Evolutionary conservation across 768 basidiomycete genomes (phyloP).

Genomic region (Boletus insuetus): DNA sequence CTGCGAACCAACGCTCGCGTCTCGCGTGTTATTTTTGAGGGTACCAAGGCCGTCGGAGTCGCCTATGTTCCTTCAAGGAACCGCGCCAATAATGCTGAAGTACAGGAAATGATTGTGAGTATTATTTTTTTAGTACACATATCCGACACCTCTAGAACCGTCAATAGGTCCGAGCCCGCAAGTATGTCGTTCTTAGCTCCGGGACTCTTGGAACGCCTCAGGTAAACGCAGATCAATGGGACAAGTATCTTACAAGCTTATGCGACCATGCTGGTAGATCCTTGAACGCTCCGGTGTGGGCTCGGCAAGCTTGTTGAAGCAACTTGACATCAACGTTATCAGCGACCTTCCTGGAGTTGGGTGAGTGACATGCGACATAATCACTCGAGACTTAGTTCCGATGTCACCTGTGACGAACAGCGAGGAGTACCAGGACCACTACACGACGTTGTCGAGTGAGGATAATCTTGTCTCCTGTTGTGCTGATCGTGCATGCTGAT

Average conservation of each 20-base stretch:
- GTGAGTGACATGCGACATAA: slow-evolving; percentile 32
- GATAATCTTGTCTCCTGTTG: background rate
- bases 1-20: slow-evolving; percentile 66
- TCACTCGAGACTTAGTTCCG: background rate
- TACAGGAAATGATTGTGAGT: slow-evolving; percentile 55
- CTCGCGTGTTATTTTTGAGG: slow-evolving; percentile 69
- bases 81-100: slow-evolving; percentile 47
- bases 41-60: slow-evolving; percentile 67
- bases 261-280: slow-evolving; percentile 37
- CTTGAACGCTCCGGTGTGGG: slow-evolving; percentile 74
- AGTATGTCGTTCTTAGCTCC: slow-evolving; percentile 61
- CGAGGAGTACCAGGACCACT: slow-evolving; percentile 73
- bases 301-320: slow-evolving; percentile 48
- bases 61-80: slow-evolving; percentile 66
- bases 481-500: background rate
- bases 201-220: slow-evolving; percentile 71
- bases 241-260: background rate
- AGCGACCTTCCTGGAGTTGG: slow-evolving; percentile 15
- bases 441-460: slow-evolving; percentile 63
- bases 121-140: background rate
- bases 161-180: slow-evolving; percentile 50
- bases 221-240: slow-evolving; percentile 10
- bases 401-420: slow-evolving; percentile 28
- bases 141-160: background rate
- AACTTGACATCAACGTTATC: slow-evolving; percentile 34